Base-by-base conservation (phyloP, 345 rosid species). In the Euphorbia lathyris region DNA sequence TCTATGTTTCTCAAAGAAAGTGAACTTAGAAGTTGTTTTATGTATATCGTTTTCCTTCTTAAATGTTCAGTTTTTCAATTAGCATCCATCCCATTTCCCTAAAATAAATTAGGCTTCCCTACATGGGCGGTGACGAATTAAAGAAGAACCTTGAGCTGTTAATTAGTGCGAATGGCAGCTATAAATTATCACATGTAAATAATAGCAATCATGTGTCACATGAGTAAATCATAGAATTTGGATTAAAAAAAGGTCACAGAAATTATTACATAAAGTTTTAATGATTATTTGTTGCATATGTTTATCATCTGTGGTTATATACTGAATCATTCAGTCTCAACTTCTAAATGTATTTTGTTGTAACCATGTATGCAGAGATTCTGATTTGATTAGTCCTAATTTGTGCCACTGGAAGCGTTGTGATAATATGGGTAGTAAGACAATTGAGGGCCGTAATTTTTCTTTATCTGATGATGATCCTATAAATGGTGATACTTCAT, bases 391-490 rank as follows among this genome's bases (percentile, higher is more conserved):
- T 70, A 92, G 87, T 78, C 98, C 99, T 43, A 94, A 90, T 70
- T 74, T 79, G 60, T 83, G 94, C 52, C 97, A 87, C 56, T 95
- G 99, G 99, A 90, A 84, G 55, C 82, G 85, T 73, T 79, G 79
- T 76, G 86, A 83, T 57, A 82, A 75, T 56, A 71, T 66, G 75
- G 79, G 75, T 66, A 77, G 68, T 71, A 72, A 68, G 38, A 59
- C 38, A 55, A 74, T 40, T 77, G 40, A 48, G 71, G 77, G 66
- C 50, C 77, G 68, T 14, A 76, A 73, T 42, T 58, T 78, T 7
- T 68, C 75, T 73, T 58, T 63, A 1, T 67, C 57, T 66, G 79
- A 78, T 60, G 73, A 43, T 75, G 84, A 68, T 78, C 78, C 78
- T 45, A 71, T 53, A 27, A 40, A 73, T 66, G 65, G 67, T 61